These are phyloP conservation scores for Geosmithia flava DNA, from an alignment of 2,329 filamentous ascomycete genomes.

Conservation along the genomic window DNA sequence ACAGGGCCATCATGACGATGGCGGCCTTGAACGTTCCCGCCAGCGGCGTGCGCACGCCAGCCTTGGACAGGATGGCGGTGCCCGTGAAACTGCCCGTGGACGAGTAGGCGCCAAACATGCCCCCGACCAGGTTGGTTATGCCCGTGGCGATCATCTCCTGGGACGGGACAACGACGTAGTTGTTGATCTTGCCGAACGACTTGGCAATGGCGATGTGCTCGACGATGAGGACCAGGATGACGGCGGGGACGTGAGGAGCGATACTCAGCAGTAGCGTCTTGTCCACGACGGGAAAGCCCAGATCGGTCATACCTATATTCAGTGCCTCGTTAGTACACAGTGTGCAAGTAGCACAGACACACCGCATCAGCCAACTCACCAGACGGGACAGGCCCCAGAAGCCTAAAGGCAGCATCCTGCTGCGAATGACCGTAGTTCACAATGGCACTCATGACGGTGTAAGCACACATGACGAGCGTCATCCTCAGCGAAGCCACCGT, in stretches of 20 bases:
- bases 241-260: slow-evolving; percentile 53
- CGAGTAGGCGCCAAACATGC: slow-evolving; percentile 73
- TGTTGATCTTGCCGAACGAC: slow-evolving; percentile 69
- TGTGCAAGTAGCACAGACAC: not conserved
- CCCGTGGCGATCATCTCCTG: slow-evolving; percentile 72
- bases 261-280: slow-evolving; percentile 48
- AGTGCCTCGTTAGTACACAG: not conserved
- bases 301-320: slow-evolving; percentile 51
- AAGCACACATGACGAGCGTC: slow-evolving; percentile 69
- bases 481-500: slow-evolving; percentile 68
- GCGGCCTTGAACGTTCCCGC: slow-evolving; percentile 75
- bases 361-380: slow-evolving; percentile 23
- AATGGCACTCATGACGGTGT: slow-evolving; percentile 64
- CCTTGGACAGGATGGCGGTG: slow-evolving; percentile 87
- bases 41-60: slow-evolving; percentile 76
- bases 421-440: slow-evolving; percentile 46
- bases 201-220: slow-evolving; percentile 78
- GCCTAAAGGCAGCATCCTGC: slow-evolving; percentile 43
- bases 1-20: slow-evolving; percentile 73
- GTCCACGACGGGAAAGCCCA: slow-evolving; percentile 52
- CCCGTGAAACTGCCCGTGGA: slow-evolving; percentile 84
- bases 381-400: slow-evolving; percentile 58
- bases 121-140: slow-evolving; percentile 62
- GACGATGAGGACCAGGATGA: slow-evolving; percentile 66
- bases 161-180: slow-evolving; percentile 69